Evolutionary conservation across 2,329 filamentous ascomycete genomes (phyloP).

Genomic region (Gaeumannomyces tritici): DNA sequence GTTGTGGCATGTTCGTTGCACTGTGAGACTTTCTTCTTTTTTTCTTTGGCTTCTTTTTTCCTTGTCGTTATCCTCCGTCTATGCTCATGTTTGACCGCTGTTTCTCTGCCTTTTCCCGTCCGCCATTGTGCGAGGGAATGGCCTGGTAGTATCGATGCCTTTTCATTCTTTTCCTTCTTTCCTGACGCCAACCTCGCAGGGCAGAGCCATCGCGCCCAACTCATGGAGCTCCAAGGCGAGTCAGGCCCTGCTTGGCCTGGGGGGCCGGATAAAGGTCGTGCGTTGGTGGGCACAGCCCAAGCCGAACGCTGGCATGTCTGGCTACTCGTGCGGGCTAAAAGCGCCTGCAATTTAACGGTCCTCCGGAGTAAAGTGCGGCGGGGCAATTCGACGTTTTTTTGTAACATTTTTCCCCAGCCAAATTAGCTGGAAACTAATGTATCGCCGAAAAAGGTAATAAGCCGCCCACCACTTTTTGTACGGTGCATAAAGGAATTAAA

Average conservation of each 20-base stretch:
- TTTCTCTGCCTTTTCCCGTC: neutral
- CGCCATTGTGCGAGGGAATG: neutral
- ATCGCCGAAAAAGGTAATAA: no score
- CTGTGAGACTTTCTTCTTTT: neutral
- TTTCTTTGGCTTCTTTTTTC: neutral
- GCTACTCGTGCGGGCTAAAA: no score
- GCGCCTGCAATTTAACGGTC: no score
- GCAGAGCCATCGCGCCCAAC: neutral
- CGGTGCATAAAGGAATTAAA: no score
- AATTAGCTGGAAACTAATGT: no score
- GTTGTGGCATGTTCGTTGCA: neutral
- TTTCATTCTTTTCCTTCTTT: no score
- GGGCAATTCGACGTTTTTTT: no score
- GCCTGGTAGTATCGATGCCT: neutral
- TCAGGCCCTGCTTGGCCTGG: no score
- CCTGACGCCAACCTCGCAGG: neutral
- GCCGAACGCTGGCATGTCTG: no score
- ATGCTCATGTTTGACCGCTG: neutral
- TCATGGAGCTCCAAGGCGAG: conserved; percentile 23
- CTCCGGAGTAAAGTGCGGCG: no score
- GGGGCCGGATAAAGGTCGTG: neutral
- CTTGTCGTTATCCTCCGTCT: neutral
- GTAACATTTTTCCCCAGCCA: no score
- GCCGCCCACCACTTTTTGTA: no score
- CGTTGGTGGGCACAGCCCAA: neutral